These are phyloP conservation scores for Aspergillus kassunensis DNA, from an alignment of 495 filamentous ascomycete genomes.

Conservation along the genomic window DNA sequence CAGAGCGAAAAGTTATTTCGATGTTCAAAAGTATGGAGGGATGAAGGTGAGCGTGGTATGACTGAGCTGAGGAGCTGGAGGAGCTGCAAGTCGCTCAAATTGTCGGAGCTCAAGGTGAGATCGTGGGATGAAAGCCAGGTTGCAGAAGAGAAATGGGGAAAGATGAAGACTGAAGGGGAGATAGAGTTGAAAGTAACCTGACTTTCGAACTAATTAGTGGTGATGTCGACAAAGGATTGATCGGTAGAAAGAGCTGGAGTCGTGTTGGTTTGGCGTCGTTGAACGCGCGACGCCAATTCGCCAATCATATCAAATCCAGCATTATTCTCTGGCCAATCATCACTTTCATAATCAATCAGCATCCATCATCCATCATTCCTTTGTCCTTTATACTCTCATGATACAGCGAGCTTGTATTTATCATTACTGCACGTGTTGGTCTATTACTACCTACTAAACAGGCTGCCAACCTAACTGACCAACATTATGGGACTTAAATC, in stretches of 20 bases:
- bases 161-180: not conserved
- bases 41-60: not conserved
- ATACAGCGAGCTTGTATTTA: too few species aligned
- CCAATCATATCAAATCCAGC: not conserved
- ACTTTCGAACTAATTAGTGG: not conserved
- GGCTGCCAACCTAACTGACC: too few species aligned
- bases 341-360: too few species aligned
- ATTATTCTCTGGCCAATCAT: not conserved
- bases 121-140: too few species aligned
- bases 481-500: too few species aligned
- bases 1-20: not conserved
- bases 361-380: too few species aligned
- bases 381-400: too few species aligned
- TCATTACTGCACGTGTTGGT: too few species aligned
- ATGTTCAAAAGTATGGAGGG: not conserved
- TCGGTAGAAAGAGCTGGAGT: not conserved
- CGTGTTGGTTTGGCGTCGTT: conserved; percentile 13
- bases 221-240: conserved; percentile 8
- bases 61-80: not conserved
- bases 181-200: too few species aligned
- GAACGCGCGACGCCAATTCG: conserved; percentile 11
- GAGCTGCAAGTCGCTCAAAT: not conserved
- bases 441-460: too few species aligned
- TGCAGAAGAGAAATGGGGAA: too few species aligned
- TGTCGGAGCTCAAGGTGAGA: not conserved